Evolutionary conservation across 2,329 filamentous ascomycete genomes (phyloP).

Genomic region (Westerdykella ornata): DNA sequence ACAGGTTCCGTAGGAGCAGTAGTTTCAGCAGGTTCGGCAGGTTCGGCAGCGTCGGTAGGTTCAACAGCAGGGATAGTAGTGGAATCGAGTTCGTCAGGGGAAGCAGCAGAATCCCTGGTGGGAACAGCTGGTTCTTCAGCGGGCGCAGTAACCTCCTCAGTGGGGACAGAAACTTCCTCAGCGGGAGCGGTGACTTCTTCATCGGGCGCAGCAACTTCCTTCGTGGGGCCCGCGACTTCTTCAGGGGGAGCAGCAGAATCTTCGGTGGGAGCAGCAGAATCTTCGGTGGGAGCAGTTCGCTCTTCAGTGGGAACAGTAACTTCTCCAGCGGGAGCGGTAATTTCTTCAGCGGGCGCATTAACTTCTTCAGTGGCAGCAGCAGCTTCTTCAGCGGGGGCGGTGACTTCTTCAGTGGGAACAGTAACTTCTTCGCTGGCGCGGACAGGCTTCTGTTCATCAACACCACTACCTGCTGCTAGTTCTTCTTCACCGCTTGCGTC

Average conservation of each 20-base stretch:
- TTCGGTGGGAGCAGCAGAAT: not conserved
- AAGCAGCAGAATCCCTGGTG: not conserved
- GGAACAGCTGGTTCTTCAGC: not conserved
- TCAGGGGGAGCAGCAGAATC: not conserved
- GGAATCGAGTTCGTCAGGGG: constrained; percentile 1
- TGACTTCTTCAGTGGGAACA: not conserved
- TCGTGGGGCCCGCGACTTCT: no score
- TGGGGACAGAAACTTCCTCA: not conserved
- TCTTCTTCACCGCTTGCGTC: no score
- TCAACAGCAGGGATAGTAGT: not conserved
- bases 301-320: not conserved
- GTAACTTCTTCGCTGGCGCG: not conserved
- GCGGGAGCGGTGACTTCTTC: not conserved
- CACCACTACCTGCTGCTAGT: no score
- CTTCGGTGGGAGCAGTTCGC: not conserved
- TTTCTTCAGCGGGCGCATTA: not conserved
- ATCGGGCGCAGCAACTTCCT: not conserved
- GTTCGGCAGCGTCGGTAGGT: not conserved
- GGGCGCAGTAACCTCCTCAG: not conserved
- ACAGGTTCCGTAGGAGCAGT: constrained; percentile 1
- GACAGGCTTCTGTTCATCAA: no score
- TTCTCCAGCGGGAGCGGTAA: not conserved
- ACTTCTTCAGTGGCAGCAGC: not conserved
- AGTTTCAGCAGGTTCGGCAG: constrained; percentile 1
- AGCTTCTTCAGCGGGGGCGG: not conserved